Base-by-base conservation (phyloP, 2,329 filamentous ascomycete species). In the Xylariales sp. region DNA sequence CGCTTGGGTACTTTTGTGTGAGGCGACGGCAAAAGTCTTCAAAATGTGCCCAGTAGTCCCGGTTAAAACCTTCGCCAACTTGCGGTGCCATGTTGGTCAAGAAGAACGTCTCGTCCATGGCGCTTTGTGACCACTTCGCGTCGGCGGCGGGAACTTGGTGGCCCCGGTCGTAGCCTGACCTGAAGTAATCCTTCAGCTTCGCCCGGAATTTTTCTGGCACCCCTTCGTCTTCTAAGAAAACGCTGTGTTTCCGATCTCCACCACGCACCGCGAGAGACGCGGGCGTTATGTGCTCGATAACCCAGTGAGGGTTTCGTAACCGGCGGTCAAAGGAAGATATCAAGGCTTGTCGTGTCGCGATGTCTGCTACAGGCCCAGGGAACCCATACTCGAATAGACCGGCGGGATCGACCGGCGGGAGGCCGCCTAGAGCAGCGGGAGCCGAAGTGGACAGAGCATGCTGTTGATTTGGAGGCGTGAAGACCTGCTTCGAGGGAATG, bases 21-120 rank as follows among this genome's bases (percentile, higher is more conserved):
- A 99, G 84, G 18, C 93, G 85, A 9, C 96, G 89, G 82, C 95
- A 97, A 78, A 98, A 99, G 78, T 97, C 95, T 83, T 99, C 96
- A 73, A 99, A 94, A 80, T 99, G 96, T 45, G 96, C 92, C 96
- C 96, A 99, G 87, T 99, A 99, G 83, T 99, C 96, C 59, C 96
- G 88, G 83, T 99, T 99, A 86, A 99, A 99, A 67, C 96, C 96
- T 78, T 97, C 93, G 73, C 96, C 96, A 36, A 99, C 96, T 83
- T 99, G 96, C 39, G 96, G 96, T 78, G 94, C 97, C 94, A 99
- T 99, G 83, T 99, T 99, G 78, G 87, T 91, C 64, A 99, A 87
- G 77, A 89, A 91, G 78, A 99, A 99, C 2, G 96, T 99, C 65
- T 93, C 93, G 81, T 99, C 90, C 93, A 99, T 97, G 71, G 96